Percentiles rank a stretch among this genome's conserved stretches.
Evolutionary conservation across 768 basidiomycete genomes (phyloP).

Genomic region (Naganishia onofrii): DNA sequence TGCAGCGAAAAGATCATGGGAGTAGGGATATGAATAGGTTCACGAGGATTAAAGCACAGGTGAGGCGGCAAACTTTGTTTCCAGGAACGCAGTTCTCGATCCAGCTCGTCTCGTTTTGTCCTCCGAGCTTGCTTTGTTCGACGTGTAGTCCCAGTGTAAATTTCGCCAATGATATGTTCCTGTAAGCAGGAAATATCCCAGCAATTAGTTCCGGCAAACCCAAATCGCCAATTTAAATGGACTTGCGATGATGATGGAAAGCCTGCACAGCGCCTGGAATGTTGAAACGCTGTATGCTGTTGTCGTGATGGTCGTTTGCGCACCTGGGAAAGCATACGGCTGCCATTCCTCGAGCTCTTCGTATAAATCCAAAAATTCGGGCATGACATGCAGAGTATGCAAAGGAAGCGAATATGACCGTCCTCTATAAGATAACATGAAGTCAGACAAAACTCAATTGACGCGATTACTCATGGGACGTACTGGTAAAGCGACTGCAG

Average conservation of each 20-base stretch:
- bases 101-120: slow-evolving; percentile 17
- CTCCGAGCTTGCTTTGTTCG: slow-evolving; percentile 9
- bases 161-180: slow-evolving; percentile 28
- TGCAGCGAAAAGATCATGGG: slow-evolving; percentile 20
- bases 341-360: slow-evolving; percentile 40
- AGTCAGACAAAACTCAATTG: background rate
- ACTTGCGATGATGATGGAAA: slow-evolving; percentile 37
- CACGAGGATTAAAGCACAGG: slow-evolving; percentile 17
- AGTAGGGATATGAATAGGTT: slow-evolving; percentile 16
- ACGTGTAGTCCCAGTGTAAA: slow-evolving; percentile 20
- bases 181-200: background rate
- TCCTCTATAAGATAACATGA: slow-evolving; percentile 10
- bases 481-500: slow-evolving; percentile 38
- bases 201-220: background rate
- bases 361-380: slow-evolving; percentile 35
- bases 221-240: no score
- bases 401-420: slow-evolving; percentile 32
- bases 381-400: slow-evolving; percentile 34
- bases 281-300: slow-evolving; percentile 36
- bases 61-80: slow-evolving; percentile 20
- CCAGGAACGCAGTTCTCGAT: slow-evolving; percentile 10
- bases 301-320: slow-evolving; percentile 29
- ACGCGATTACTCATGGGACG: background rate
- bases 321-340: slow-evolving; percentile 34
- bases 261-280: slow-evolving; percentile 34